Conservation (phyloP, 176 grass and related monocot genomes). For the Lolium rigidum region DNA sequence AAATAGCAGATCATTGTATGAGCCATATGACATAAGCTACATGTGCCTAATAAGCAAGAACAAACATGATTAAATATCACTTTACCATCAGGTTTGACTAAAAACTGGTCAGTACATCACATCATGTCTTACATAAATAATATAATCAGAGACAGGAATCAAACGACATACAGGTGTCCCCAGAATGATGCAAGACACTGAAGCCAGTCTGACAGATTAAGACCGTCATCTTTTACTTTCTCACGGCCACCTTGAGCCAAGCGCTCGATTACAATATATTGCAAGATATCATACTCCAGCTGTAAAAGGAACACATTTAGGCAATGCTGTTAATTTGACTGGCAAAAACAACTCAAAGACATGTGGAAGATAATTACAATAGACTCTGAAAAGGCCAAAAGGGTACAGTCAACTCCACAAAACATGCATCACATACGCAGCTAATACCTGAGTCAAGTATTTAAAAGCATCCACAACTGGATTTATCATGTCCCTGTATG, state of each 20-base stretch:
- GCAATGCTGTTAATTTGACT: slow-evolving; percentile 23
- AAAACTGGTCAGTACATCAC: not conserved
- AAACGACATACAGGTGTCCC: slow-evolving; percentile 87
- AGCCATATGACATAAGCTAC: not conserved
- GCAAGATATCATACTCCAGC: slow-evolving; percentile 99
- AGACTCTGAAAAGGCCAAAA: not conserved
- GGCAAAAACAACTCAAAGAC: slow-evolving; percentile 27
- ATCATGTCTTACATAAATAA: slow-evolving; percentile 11
- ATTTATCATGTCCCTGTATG: slow-evolving; percentile 98
- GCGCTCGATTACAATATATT: slow-evolving; percentile 99
- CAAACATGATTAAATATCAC: not conserved
- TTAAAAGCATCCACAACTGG: slow-evolving; percentile 99
- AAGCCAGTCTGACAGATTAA: slow-evolving; percentile 99
- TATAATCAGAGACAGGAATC: slow-evolving; percentile 22
- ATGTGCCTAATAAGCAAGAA: slow-evolving; percentile 27
- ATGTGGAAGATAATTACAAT: slow-evolving; percentile 30
- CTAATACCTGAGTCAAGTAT: slow-evolving; percentile 96
- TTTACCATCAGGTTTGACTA: slow-evolving; percentile 13
- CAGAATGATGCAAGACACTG: slow-evolving; percentile 99
- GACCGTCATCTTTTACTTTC: slow-evolving; percentile 98
- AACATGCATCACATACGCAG: slow-evolving; percentile 28
- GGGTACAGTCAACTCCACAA: slow-evolving; percentile 21
- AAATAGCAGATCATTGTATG: not conserved
- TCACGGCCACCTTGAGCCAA: slow-evolving; percentile 94
- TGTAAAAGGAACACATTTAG: slow-evolving; percentile 53